phyloP scores from a whole-genome alignment of 257 asterid species.

The Anisodus tanguticus region DNA sequence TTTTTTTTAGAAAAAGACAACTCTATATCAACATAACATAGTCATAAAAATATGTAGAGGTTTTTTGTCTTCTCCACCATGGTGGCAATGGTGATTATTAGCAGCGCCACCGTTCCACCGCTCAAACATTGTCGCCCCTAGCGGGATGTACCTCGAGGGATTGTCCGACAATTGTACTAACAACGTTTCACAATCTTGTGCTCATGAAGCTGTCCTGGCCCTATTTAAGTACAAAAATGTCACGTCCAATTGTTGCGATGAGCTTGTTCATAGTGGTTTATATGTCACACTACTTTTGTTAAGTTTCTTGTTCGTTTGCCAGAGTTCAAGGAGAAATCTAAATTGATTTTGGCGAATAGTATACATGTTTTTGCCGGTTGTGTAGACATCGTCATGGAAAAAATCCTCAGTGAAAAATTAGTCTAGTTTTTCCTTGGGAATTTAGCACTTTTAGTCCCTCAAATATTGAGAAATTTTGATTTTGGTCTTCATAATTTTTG shows the following conservation, averaged over 20 bases:
- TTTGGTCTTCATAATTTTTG: no score
- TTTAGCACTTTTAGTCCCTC: no score
- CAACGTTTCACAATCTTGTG: neutral
- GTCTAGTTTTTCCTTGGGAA: neutral
- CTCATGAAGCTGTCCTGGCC: neutral
- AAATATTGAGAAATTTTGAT: no score
- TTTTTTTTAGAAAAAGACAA: neutral
- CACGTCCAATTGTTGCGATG: slow-evolving; percentile 16
- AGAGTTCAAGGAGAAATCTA: neutral
- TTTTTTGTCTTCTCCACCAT: neutral
- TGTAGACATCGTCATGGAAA: neutral
- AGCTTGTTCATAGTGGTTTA: slow-evolving; percentile 21
- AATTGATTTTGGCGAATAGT: neutral
- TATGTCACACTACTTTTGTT: slow-evolving; percentile 27
- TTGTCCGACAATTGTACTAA: slow-evolving; percentile 1
- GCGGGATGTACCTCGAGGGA: neutral
- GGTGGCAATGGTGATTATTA: neutral
- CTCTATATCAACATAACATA: neutral
- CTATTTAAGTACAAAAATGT: neutral
- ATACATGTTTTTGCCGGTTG: neutral
- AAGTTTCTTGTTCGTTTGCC: slow-evolving; percentile 28
- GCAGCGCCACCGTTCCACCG: neutral
- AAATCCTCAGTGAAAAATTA: neutral
- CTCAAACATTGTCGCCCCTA: neutral
- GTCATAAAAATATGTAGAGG: neutral